Conservation (phyloP, 495 filamentous ascomycete genomes). For the Aspergillus steynii region DNA sequence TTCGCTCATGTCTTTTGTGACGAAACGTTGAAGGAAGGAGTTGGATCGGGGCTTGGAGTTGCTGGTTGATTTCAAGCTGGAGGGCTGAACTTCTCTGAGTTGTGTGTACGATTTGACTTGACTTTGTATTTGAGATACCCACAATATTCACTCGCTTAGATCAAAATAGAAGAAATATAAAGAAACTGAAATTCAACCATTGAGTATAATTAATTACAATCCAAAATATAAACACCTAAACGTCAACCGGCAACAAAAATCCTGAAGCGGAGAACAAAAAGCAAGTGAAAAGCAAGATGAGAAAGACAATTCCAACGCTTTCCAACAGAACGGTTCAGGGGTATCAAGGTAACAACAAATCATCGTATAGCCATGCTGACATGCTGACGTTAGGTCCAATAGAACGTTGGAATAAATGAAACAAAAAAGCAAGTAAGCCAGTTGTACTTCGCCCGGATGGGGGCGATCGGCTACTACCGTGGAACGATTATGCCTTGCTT, state of each 20-base stretch:
- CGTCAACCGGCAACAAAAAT: no score
- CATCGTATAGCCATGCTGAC: background rate
- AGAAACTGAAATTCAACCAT: background rate
- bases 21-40: no score
- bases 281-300: background rate
- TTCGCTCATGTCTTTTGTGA: background rate
- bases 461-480: background rate
- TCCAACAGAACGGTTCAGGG: background rate
- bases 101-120: no score
- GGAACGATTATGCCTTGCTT: slow-evolving; percentile 2
- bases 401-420: background rate
- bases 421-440: no score
- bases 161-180: background rate
- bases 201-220: background rate
- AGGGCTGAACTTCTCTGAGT: background rate
- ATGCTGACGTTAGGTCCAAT: background rate
- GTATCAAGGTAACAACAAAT: background rate
- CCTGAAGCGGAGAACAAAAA: background rate
- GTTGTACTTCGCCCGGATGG: background rate
- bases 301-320: background rate
- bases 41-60: background rate
- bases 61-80: background rate
- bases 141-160: background rate
- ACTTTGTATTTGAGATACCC: background rate
- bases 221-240: no score